Evolutionary conservation across 2,329 filamentous ascomycete species (phyloP).

Genomic region (Coniochaeta sp.): DNA sequence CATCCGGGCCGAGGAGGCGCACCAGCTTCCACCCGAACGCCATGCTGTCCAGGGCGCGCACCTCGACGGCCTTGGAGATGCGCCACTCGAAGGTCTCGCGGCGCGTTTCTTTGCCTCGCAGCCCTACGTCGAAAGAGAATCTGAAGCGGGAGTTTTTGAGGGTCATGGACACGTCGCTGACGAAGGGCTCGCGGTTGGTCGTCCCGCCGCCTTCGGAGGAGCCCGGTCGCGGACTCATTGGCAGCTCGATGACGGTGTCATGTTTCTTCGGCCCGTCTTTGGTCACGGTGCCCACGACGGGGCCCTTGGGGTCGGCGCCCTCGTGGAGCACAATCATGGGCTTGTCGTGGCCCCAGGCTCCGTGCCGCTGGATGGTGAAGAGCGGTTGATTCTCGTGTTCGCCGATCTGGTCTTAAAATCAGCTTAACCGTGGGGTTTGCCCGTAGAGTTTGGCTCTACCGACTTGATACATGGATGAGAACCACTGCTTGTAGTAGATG

Average conservation of each 20-base stretch:
- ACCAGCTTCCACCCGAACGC: neutral
- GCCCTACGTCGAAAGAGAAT: neutral
- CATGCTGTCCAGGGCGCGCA: slow-evolving; percentile 1
- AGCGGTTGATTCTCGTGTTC: neutral
- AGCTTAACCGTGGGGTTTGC: no score
- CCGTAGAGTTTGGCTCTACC: no score
- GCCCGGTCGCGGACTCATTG: neutral
- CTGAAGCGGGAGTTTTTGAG: neutral
- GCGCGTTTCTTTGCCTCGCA: neutral
- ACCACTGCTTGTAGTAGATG: slow-evolving; percentile 1
- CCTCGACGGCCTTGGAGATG: neutral
- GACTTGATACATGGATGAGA: slow-evolving; percentile 1
- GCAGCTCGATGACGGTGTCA: slow-evolving; percentile 2
- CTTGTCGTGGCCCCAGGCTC: neutral
- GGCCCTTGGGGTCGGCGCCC: neutral
- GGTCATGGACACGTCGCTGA: neutral
- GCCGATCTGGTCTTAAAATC: neutral
- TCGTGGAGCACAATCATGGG: slow-evolving; percentile 1
- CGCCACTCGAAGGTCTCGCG: slow-evolving; percentile 1
- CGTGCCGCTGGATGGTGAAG: neutral
- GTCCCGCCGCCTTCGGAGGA: neutral
- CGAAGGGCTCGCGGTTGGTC: neutral
- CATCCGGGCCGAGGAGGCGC: neutral
- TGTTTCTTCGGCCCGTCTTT: neutral
- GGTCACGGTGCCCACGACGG: neutral